These are phyloP conservation scores for Malus hybrid DNA, from an alignment of 331 rosid genomes.

Conservation along the genomic window DNA sequence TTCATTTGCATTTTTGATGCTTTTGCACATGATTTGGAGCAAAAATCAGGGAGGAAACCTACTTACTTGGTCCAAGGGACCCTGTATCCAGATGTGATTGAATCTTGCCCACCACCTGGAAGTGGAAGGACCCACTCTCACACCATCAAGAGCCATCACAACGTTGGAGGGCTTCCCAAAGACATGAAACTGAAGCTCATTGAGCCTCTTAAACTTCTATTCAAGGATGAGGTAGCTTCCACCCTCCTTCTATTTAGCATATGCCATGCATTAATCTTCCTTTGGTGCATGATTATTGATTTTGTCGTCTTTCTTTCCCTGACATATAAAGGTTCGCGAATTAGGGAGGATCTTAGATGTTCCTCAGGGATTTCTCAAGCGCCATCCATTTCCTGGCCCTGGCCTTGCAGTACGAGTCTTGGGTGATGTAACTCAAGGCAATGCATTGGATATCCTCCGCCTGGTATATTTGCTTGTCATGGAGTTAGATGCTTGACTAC, in stretches of 20 bases:
- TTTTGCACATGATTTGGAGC: conserved; percentile 66
- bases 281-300: not conserved
- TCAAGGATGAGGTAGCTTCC: conserved; percentile 80
- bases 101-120: conserved; percentile 98
- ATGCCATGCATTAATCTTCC: not conserved
- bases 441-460: conserved; percentile 81
- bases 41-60: conserved; percentile 55
- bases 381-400: conserved; percentile 98
- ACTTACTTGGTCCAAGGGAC: conserved; percentile 86
- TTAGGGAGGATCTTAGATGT: conserved; percentile 76
- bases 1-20: conserved; percentile 77
- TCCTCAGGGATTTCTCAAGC: conserved; percentile 72
- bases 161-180: conserved; percentile 97
- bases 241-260: not conserved
- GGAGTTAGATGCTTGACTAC: not conserved
- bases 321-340: conserved; percentile 60
- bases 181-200: conserved; percentile 94
- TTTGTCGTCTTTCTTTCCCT: not conserved
- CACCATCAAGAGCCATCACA: conserved; percentile 97
- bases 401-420: conserved; percentile 94
- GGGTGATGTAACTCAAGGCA: conserved; percentile 82
- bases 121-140: conserved; percentile 87
- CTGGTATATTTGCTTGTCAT: conserved; percentile 34
- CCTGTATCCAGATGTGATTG: conserved; percentile 90
- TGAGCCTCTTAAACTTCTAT: conserved; percentile 85